Conservation (phyloP, 306 rosid species). For the Sophora flavescens region DNA sequence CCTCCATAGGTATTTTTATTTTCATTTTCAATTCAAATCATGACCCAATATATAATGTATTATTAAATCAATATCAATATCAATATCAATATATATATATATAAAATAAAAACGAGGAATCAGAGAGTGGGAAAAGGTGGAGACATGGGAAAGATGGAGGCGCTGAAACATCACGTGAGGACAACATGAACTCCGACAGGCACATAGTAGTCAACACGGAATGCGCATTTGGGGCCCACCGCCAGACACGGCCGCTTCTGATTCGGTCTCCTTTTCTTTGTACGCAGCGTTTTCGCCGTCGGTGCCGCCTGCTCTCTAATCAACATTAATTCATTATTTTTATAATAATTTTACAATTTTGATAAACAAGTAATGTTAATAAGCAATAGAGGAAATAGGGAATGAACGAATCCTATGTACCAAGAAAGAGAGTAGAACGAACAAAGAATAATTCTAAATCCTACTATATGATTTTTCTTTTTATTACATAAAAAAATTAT, state of each 20-base stretch:
- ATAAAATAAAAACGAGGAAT: neutral
- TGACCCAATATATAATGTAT: too few relatives aligned
- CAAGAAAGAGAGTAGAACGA: neutral
- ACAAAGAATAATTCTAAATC: too few relatives aligned
- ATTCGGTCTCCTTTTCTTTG: constrained; percentile 48
- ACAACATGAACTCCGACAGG: constrained; percentile 72
- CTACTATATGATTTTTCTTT: too few relatives aligned
- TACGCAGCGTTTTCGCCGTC: constrained; percentile 62
- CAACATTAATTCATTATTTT: neutral
- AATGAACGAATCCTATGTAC: constrained; percentile 1
- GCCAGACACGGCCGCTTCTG: constrained; percentile 47
- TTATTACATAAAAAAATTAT: too few relatives aligned
- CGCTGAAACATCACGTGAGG: constrained; percentile 72
- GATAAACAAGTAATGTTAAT: too few relatives aligned
- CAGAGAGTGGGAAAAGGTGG: constrained; percentile 1
- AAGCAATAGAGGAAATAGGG: too few relatives aligned
- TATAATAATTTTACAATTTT: too few relatives aligned
- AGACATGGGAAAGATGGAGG: constrained; percentile 45
- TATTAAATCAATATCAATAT: too few relatives aligned
- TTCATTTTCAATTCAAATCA: too few relatives aligned
- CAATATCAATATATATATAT: too few relatives aligned
- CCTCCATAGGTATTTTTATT: too few relatives aligned
- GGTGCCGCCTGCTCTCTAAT: constrained; percentile 60
- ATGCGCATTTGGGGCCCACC: constrained; percentile 47
- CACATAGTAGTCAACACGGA: constrained; percentile 72